Evolutionary conservation across 495 filamentous ascomycete species (phyloP), one percentile per base, ranked within the genome.

Genomic region (Podospora australis): DNA sequence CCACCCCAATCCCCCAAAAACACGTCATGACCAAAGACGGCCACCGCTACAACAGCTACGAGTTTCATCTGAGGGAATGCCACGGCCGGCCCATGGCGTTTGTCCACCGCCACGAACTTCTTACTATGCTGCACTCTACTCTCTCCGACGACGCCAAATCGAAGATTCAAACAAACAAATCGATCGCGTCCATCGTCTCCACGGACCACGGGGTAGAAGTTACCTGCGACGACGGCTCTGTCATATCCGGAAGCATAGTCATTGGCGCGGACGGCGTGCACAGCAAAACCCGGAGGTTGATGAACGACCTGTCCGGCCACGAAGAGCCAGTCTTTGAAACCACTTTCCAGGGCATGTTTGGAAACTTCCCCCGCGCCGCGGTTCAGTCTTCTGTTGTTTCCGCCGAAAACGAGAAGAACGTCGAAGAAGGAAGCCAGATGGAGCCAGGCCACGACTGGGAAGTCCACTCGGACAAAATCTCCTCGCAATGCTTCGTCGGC

Each of bases 181-280:
- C 48, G 19, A 63, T 75, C 6, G 40, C 51, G 6, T 47, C 44
- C 13, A 51, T 70, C 23, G 38, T 41, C 26, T 44, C 54, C 20
- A 47, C 48, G 13, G 55, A 56, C 10, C 46, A 60, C n/a, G 58
- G 50, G 2, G 68, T 66, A 0, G 30, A 38, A 13, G 66, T 69
- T 14, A 36, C 49, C 45, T 72, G 68, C 51, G 40, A 59, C 9
- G 69, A 77, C 48, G 77, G 77, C 1, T 55, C 58, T 19, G 39
- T 59, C 2, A 63, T 65, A 44, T 38, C 51, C 7, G 78, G 78
- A 3, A 64, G 66, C 45, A 60, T 80, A 25, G 68, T 82, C 22
- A 57, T 80, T 17, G 78, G 75, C 4, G 71, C 68, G 10, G 78
- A 80, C 53, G 77, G 78, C 16, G 68, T 74, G 24, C 69, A 75